These are phyloP conservation scores for Malus orientalis DNA, from an alignment of 306 rosid genomes.

Conservation along the genomic window DNA sequence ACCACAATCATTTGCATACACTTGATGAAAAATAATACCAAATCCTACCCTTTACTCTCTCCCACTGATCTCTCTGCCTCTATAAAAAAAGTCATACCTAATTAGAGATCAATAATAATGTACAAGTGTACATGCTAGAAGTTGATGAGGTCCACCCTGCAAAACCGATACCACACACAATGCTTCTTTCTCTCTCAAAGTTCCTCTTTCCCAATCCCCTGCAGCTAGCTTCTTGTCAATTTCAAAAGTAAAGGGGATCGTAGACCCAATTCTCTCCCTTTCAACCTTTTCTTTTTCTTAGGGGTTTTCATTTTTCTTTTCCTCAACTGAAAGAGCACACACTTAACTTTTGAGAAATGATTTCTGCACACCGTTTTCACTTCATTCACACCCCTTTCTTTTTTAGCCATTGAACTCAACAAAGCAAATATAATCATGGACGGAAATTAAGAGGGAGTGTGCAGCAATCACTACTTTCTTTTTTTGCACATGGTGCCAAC, in stretches of 20 bases:
- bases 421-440: neutral
- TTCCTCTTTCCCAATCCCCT: conserved; percentile 9
- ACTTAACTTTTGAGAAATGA: neutral
- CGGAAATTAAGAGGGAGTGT: neutral
- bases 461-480: neutral
- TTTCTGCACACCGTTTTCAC: neutral
- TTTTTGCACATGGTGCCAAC: neutral
- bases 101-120: conserved; percentile 32
- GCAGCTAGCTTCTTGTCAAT: conserved; percentile 13
- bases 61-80: neutral
- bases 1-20: conserved; percentile 4
- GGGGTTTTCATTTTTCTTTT: neutral
- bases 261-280: conserved; percentile 3
- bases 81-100: conserved; percentile 40
- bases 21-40: conserved; percentile 22
- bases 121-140: conserved; percentile 31
- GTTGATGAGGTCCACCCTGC: conserved; percentile 17
- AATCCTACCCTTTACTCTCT: neutral
- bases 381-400: neutral
- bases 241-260: conserved; percentile 20
- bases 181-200: conserved; percentile 28
- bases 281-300: neutral
- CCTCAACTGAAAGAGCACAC: conserved; percentile 15
- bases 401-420: neutral
- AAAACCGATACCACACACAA: conserved; percentile 3